Evolutionary conservation across 2,329 filamentous ascomycete genomes (phyloP).

Genomic region (Paecilomyces dactylethromorphus): DNA sequence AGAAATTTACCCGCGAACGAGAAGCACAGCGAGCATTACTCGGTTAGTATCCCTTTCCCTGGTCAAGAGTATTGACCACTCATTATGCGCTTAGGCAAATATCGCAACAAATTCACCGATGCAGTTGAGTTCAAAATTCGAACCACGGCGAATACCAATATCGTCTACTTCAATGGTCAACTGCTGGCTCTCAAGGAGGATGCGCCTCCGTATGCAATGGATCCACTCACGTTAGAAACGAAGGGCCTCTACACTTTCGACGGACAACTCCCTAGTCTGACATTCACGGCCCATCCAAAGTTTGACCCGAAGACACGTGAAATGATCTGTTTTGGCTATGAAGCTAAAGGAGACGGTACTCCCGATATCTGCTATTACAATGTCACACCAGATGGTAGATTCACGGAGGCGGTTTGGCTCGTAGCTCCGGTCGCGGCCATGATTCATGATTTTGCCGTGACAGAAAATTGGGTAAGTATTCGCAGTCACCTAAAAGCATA

Average conservation of each 20-base stretch:
- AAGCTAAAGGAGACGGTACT: constrained; percentile 35
- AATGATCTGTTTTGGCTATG: constrained; percentile 47
- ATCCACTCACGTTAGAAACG: constrained; percentile 43
- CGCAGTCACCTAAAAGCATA: no score
- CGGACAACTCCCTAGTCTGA: constrained; percentile 41
- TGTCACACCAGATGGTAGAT: constrained; percentile 20
- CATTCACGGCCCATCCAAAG: constrained; percentile 48
- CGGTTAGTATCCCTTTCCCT: no score
- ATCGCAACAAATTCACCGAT: constrained; percentile 19
- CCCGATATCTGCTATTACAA: constrained; percentile 32
- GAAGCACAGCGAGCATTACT: constrained; percentile 20
- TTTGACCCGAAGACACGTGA: constrained; percentile 45
- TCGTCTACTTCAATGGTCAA: constrained; percentile 52
- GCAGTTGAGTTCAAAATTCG: constrained; percentile 24
- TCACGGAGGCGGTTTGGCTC: constrained; percentile 27
- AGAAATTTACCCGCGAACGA: background rate
- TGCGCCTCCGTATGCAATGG: constrained; percentile 46
- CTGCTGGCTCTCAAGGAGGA: constrained; percentile 42
- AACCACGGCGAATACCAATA: constrained; percentile 50
- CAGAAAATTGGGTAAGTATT: constrained; percentile 31
- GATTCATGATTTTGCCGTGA: constrained; percentile 40
- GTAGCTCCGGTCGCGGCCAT: constrained; percentile 29
- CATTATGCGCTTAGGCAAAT: no score
- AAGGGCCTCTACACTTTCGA: constrained; percentile 45
- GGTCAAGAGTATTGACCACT: no score